Conservation (phyloP, 805 yeast species). For the Debaryomyces hansenii region DNA sequence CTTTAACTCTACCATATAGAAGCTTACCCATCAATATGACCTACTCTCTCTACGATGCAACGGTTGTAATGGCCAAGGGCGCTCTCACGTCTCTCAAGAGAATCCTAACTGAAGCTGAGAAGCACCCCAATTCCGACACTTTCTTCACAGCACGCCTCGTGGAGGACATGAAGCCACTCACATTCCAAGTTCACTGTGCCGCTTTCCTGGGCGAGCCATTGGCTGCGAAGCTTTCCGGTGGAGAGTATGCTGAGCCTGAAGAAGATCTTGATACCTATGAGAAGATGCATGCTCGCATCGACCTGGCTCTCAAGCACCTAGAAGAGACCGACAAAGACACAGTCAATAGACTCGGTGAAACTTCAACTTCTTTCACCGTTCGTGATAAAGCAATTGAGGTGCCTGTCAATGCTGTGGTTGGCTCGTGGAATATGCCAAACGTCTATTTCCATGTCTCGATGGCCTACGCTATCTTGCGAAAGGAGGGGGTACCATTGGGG, state of each 20-base stretch:
- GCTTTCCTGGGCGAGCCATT: conserved; percentile 1
- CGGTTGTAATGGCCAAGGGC: conserved; percentile 5
- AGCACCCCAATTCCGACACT: neutral
- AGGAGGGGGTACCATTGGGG: neutral
- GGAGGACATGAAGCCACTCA: conserved; percentile 5
- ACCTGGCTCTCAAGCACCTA: neutral
- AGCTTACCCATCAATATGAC: neutral
- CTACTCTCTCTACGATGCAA: conserved; percentile 1
- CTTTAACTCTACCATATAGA: no score
- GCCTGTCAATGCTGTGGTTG: neutral
- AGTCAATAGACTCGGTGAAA: conserved; percentile 4
- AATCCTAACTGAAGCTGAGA: conserved; percentile 1
- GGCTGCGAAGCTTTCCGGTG: conserved; percentile 2
- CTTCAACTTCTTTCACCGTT: neutral
- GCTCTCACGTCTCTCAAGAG: conserved; percentile 4
- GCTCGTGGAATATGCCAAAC: conserved; percentile 4
- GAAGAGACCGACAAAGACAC: conserved; percentile 1
- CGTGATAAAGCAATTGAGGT: neutral
- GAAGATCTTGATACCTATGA: conserved; percentile 6
- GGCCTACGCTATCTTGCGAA: conserved; percentile 1
- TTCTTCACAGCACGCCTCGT: conserved; percentile 3
- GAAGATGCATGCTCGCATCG: conserved; percentile 4
- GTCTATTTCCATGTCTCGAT: conserved; percentile 5
- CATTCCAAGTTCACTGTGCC: conserved; percentile 5
- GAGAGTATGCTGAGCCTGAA: conserved; percentile 1